A percentile compares a stretch with the other conserved stretches of the same genome.
Conservation (phyloP, 495 filamentous ascomycete genomes). For the Amorphotheca resinae region DNA sequence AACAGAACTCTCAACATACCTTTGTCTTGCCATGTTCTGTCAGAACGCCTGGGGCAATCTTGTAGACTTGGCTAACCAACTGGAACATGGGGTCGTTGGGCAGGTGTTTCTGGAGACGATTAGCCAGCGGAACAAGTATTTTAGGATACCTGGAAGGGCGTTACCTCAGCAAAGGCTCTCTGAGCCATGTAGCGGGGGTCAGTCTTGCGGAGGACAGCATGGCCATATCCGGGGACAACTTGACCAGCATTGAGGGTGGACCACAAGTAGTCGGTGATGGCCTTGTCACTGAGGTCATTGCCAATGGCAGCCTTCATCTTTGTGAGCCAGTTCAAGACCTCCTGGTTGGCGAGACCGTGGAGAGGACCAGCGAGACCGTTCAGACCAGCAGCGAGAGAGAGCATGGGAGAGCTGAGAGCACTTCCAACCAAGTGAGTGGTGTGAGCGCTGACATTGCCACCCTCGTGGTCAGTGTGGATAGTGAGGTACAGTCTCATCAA, state of each 20-base stretch:
- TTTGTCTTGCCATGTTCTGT: constrained; percentile 99
- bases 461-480: constrained; percentile 99
- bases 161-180: constrained; percentile 82
- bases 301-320: constrained; percentile 97
- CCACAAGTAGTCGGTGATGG: constrained; percentile 97
- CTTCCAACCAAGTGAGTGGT: constrained; percentile 96
- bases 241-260: constrained; percentile 86
- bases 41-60: constrained; percentile 94
- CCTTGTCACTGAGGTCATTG: constrained; percentile 85
- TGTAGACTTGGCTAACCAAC: constrained; percentile 98
- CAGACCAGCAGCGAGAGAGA: constrained; percentile 89
- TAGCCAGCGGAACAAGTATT: neutral
- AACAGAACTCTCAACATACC: constrained; percentile 15
- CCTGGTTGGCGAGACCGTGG: constrained; percentile 98
- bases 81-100: constrained; percentile 96
- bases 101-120: constrained; percentile 1
- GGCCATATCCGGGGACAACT: constrained; percentile 95
- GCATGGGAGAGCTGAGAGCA: constrained; percentile 92
- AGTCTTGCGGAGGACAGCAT: constrained; percentile 98
- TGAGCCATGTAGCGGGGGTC: constrained; percentile 97
- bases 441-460: constrained; percentile 96
- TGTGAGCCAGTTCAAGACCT: constrained; percentile 95
- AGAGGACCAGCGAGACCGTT: constrained; percentile 97
- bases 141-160: neutral
- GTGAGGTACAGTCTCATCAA: constrained; percentile 96